Conservation (phyloP, 257 asterid genomes). For the Coffea eugenioides region DNA sequence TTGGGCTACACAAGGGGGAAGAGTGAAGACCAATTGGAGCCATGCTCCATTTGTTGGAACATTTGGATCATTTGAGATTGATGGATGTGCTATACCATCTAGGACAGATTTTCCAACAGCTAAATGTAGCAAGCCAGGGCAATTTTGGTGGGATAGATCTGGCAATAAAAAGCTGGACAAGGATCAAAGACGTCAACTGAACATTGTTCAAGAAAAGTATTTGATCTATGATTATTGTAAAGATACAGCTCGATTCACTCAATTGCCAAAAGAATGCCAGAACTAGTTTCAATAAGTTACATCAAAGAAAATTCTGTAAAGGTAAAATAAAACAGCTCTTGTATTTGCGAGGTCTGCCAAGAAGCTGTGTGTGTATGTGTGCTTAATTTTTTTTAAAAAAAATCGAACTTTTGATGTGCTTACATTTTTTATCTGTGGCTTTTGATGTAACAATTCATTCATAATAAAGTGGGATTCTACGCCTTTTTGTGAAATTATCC, state of each 20-base stretch:
- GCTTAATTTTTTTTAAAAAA: too few species aligned
- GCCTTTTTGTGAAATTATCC: too few species aligned
- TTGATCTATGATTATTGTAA: constrained; percentile 59
- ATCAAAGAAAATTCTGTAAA: too few species aligned
- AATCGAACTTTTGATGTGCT: too few species aligned
- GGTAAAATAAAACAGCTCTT: too few species aligned
- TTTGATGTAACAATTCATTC: too few species aligned
- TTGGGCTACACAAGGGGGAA: constrained; percentile 72
- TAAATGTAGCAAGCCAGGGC: constrained; percentile 40
- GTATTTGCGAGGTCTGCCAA: too few species aligned
- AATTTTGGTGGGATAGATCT: constrained; percentile 64
- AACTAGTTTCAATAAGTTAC: neutral
- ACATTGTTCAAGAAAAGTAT: constrained; percentile 33
- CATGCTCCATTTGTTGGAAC: constrained; percentile 43
- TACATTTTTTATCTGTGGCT: too few species aligned
- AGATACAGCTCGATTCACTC: constrained; percentile 43
- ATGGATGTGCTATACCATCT: constrained; percentile 41
- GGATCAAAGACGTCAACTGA: constrained; percentile 27
- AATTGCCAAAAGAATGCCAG: constrained; percentile 51
- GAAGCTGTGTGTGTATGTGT: too few species aligned
- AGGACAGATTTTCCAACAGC: constrained; percentile 18
- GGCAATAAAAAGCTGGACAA: constrained; percentile 32
- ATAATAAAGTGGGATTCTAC: too few species aligned
- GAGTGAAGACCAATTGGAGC: constrained; percentile 60
- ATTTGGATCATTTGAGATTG: constrained; percentile 38